Evolutionary conservation across 176 grass and related monocot genomes (phyloP), one percentile per base, ranked within the genome.

Genomic region (Musa acuminata): DNA sequence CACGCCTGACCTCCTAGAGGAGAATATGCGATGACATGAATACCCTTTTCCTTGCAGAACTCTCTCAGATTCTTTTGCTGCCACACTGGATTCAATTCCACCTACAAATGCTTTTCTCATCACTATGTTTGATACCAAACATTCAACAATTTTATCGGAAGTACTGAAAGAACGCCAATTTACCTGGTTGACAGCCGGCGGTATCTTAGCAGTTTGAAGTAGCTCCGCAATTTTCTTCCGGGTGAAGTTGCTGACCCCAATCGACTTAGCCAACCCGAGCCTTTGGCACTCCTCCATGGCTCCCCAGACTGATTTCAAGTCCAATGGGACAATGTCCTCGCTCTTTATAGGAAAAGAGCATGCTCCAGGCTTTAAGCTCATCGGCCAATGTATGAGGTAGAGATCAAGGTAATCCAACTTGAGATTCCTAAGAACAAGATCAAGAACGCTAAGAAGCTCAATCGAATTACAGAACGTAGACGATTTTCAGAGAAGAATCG

Each of bases 161-260:
- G 2, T 65, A 65, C 7, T 22, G 21, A 24, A 65, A 65, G 24
- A 65, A 26, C 9, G 12, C n/a, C 24, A 25, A 43, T 43, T 6
- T 43, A 43, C 88, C 82, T 91, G 88, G 64, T 91, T 91, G 25
- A 87, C 72, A n/a, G 80, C 62, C 22, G 89, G 89, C n/a, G 69
- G 82, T 1, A 85, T 78, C 80, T 76, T 72, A 73, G 89, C 82
- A 55, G 71, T 67, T 11, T 54, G 16, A 67, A 91, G 79, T n/a
- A 91, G 54, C 49, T 82, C 72, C 51, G 73, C 48, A 55, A 91
- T 25, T 76, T 91, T 91, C 53, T 80, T 87, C 49, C 63, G 84
- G 19, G 86, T 86, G 83, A 92, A 92, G 68, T 92, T 92, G 83
- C 86, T 77, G 27, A 92, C 86, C 35, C 86, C 86, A 79, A 88